Base-by-base conservation (phyloP, 208 protist genomes). In the Strigomonas culicis region DNA sequence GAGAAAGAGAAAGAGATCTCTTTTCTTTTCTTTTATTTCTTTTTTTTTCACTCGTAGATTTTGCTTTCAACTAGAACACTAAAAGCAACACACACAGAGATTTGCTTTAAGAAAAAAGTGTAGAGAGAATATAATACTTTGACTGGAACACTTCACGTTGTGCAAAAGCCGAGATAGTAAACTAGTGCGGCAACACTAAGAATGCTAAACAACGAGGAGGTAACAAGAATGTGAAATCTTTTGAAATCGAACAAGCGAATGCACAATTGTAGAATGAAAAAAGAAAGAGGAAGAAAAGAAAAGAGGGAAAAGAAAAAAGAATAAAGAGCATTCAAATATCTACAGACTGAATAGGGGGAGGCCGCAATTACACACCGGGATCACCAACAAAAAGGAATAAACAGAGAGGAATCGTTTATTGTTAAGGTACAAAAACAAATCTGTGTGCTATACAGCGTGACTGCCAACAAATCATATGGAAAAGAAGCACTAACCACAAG, bases 281-380 rank as follows among this genome's bases (percentile, higher is more conserved):
- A 53, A 51, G 68, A 56, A 58, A 52, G 66, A 44, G 19, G 46
- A 46, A 51, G 62, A 17, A 58, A 4, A 66, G 15, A 74, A 19
- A 57, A 4, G 41, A 41, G 17, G 46, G 24, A 8, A 55, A 55
- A 39, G 28, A 28, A 50, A 50, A 8, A 69, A 44, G 27, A 62
- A 55, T 32, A 31, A 34, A 13, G 32, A 32, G 31, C 21, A 22
- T 2, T 41, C 28, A 21, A 30, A 15, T n/a, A n/a, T n/a, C n/a
- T n/a, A n/a, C n/a, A n/a, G n/a, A n/a, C n/a, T n/a, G n/a, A n/a
- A n/a, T n/a, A n/a, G n/a, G n/a, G n/a, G n/a, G n/a, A n/a, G n/a
- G n/a, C n/a, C n/a, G n/a, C n/a, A n/a, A n/a, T n/a, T n/a, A n/a
- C n/a, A n/a, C n/a, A n/a, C n/a, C n/a, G n/a, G n/a, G n/a, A 31